phyloP scores from a whole-genome alignment of 2,329 filamentous ascomycete genomes.

The Trichoderma hamatum region DNA sequence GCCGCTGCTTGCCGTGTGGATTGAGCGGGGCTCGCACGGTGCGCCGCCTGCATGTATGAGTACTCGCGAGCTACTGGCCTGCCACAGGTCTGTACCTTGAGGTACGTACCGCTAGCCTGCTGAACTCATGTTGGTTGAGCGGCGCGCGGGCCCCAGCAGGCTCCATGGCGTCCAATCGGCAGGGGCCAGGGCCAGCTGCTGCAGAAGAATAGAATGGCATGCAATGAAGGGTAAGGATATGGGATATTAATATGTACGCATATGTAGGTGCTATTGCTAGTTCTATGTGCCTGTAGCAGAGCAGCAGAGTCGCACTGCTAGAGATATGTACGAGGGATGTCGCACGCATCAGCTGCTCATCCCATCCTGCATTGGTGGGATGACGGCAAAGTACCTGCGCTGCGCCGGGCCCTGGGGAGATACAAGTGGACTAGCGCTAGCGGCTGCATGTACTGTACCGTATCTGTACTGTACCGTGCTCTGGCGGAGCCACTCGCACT shows the following conservation, averaged over 20 bases:
- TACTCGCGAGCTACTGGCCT: neutral
- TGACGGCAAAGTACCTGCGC: slow-evolving; percentile 13
- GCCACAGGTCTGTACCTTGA: neutral
- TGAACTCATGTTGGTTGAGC: slow-evolving; percentile 6
- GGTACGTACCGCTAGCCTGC: neutral
- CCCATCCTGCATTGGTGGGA: slow-evolving; percentile 7
- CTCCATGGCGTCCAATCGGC: slow-evolving; percentile 16
- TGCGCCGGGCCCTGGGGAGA: neutral
- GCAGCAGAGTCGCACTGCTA: neutral
- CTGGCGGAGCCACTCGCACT: neutral
- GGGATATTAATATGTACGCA: neutral
- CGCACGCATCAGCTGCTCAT: slow-evolving; percentile 23
- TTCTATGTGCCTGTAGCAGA: neutral
- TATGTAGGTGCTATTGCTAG: neutral
- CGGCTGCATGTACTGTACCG: neutral
- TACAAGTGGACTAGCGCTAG: neutral
- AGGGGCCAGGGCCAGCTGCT: slow-evolving; percentile 21
- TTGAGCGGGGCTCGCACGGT: slow-evolving; percentile 18
- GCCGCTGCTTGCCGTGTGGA: slow-evolving; percentile 4
- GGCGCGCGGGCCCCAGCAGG: slow-evolving; percentile 21
- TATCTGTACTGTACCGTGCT: neutral
- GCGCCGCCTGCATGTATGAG: slow-evolving; percentile 1
- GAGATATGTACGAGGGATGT: slow-evolving; percentile 13
- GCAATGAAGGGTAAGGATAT: neutral
- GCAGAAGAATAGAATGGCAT: slow-evolving; percentile 10